Base-by-base conservation (phyloP, 2,329 filamentous ascomycete genomes). In the Stemphylium vesicarium region DNA sequence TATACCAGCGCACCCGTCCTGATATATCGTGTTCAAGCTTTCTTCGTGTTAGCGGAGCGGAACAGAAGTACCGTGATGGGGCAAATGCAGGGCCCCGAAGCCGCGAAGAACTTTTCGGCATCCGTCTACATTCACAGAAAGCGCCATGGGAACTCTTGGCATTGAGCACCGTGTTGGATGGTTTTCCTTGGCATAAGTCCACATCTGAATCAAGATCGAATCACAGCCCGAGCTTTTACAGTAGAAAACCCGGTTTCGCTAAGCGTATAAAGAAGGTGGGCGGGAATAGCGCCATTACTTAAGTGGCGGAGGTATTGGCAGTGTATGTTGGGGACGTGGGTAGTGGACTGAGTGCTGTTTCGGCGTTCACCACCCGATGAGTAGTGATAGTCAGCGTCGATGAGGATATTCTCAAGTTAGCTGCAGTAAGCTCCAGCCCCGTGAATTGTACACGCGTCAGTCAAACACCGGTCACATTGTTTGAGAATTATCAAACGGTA, bases 81-180 rank as follows among this genome's bases (percentile, higher is more conserved):
- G 53, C 18, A 33, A 52, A 32, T 37, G 33, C 45, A 57, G 46
- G 32, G 50, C 41, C 31, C 33, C n/a, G 41, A 51, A 24, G 13
- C 46, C 35, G 38, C 45, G 48, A 57, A 64, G 58, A 63, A 39
- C 54, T 51, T 63, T 55, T 63, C 50, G 33, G 45, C 38, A 22
- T 22, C 26, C 38, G 52, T 36, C 40, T 29, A 41, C 50, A 42
- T 26, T 29, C 24, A 36, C 33, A 49, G 24, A 8, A 44, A 49
- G 51, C 29, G 51, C 47, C 39, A 50, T 36, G 35, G 63, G 61
- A 57, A 50, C 55, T 53, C 52, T 55, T 57, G 60, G 60, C 55
- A 47, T 44, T 66, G 69, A 70, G 68, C 50, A 73, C 70, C 69
- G 37, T 72, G 70, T 66, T 71, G 70, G 58, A 55, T 62, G 41